These are phyloP conservation scores for Starmerella kuoi DNA, from an alignment of 805 yeast genomes.

Conservation along the genomic window DNA sequence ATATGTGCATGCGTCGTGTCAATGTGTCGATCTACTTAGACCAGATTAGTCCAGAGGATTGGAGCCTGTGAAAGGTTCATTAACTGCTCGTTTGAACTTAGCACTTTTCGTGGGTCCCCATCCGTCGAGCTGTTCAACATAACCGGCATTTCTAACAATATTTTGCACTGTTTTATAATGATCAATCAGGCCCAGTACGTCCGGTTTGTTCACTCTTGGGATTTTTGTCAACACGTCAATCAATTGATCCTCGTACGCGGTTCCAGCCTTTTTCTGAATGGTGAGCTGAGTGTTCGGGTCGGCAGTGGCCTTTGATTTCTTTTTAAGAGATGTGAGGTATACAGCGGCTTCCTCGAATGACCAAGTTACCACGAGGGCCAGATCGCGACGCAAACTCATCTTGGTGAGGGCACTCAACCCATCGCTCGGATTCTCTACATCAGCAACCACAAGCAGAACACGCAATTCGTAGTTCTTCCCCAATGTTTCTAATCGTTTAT, in stretches of 20 bases:
- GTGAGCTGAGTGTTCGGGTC: slow-evolving; percentile 18
- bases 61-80: slow-evolving; percentile 22
- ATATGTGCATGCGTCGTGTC: no score
- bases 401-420: slow-evolving; percentile 29
- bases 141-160: slow-evolving; percentile 24
- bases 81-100: slow-evolving; percentile 22
- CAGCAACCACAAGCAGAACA: slow-evolving; percentile 30
- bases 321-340: slow-evolving; percentile 28
- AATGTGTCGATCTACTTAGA: no score
- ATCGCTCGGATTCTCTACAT: slow-evolving; percentile 30
- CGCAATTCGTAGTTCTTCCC: slow-evolving; percentile 27
- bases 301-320: slow-evolving; percentile 26
- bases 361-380: slow-evolving; percentile 31
- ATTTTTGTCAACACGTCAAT: slow-evolving; percentile 27
- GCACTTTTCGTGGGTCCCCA: slow-evolving; percentile 29
- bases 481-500: slow-evolving; percentile 28
- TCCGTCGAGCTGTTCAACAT: slow-evolving; percentile 24
- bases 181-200: slow-evolving; percentile 27
- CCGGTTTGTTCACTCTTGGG: slow-evolving; percentile 32
- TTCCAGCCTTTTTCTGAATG: slow-evolving; percentile 16
- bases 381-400: slow-evolving; percentile 25
- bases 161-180: slow-evolving; percentile 27
- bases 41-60: slow-evolving; percentile 9
- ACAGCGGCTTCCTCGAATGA: slow-evolving; percentile 30
- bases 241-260: slow-evolving; percentile 27